phyloP scores from a whole-genome alignment of 2,329 filamentous ascomycete species.

The Fusarium sororula region DNA sequence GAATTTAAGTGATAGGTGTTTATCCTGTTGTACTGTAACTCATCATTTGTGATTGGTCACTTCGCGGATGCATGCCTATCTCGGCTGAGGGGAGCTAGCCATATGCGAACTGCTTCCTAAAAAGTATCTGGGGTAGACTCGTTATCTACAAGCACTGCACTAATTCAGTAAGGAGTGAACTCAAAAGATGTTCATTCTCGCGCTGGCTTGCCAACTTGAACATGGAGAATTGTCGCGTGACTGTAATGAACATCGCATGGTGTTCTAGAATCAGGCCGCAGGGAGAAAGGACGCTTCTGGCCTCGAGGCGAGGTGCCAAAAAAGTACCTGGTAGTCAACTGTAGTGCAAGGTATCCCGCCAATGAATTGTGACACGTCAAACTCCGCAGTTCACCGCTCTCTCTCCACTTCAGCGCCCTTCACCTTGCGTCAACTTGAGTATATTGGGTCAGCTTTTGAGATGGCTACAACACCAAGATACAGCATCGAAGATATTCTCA shows the following conservation, averaged over 20 bases:
- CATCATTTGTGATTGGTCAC: background rate
- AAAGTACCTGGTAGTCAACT: background rate
- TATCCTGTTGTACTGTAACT: background rate
- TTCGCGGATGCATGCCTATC: constrained; percentile 18
- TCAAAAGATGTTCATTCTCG: background rate
- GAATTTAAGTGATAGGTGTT: background rate
- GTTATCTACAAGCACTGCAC: background rate
- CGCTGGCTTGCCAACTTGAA: constrained; percentile 4
- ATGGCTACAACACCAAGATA: background rate
- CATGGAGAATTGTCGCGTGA: background rate
- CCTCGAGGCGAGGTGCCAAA: background rate
- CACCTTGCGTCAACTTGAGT: background rate
- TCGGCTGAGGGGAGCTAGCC: background rate
- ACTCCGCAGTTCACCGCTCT: background rate
- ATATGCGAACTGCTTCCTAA: background rate
- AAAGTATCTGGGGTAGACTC: background rate
- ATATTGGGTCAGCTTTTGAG: background rate
- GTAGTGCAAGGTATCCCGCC: background rate
- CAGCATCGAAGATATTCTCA: background rate
- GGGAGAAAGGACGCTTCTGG: background rate
- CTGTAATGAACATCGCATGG: rapidly evolving
- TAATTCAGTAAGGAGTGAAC: background rate
- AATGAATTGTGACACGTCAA: background rate
- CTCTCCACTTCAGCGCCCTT: background rate
- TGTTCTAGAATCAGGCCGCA: background rate